These are phyloP conservation scores for Talaromyces marneffei DNA, from an alignment of 2,329 filamentous ascomycete genomes.

Conservation along the genomic window DNA sequence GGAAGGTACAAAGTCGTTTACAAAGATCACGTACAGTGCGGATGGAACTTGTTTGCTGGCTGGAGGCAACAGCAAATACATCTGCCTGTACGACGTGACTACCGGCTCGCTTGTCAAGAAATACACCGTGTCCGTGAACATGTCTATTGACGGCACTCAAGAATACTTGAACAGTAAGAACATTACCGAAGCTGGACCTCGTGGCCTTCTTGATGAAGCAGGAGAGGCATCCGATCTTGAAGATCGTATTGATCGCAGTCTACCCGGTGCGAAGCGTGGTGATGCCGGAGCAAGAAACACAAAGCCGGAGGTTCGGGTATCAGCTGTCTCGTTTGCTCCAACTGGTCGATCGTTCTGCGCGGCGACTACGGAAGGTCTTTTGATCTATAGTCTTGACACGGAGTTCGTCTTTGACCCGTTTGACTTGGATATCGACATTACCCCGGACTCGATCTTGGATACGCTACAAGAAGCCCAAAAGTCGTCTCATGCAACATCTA, in stretches of 20 bases:
- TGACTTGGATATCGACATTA: constrained; percentile 90
- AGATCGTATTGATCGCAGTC: constrained; percentile 67
- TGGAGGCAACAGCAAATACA: constrained; percentile 95
- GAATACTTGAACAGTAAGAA: constrained; percentile 92
- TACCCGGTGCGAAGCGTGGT: constrained; percentile 82
- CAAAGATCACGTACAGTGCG: constrained; percentile 80
- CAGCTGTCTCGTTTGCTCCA: constrained; percentile 78
- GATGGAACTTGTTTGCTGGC: constrained; percentile 88
- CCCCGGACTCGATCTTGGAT: constrained; percentile 73
- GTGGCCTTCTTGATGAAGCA: constrained; percentile 76
- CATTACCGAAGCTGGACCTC: constrained; percentile 83
- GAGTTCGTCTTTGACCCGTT: constrained; percentile 88
- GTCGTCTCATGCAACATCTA: constrained; percentile 50
- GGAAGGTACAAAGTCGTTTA: constrained; percentile 84
- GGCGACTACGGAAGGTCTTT: constrained; percentile 84
- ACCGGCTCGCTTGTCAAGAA: constrained; percentile 91
- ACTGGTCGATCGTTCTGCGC: constrained; percentile 89
- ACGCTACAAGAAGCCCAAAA: constrained; percentile 54
- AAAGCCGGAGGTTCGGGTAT: constrained; percentile 76
- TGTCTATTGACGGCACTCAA: constrained; percentile 93
- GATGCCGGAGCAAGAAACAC: constrained; percentile 75
- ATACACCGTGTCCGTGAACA: constrained; percentile 89
- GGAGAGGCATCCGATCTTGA: constrained; percentile 86
- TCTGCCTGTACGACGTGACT: constrained; percentile 91
- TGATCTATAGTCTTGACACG: constrained; percentile 88